Evolutionary conservation across 2,329 filamentous ascomycete species (phyloP), one percentile per base, ranked within the genome.

Genomic region (Cercospora sp.): DNA sequence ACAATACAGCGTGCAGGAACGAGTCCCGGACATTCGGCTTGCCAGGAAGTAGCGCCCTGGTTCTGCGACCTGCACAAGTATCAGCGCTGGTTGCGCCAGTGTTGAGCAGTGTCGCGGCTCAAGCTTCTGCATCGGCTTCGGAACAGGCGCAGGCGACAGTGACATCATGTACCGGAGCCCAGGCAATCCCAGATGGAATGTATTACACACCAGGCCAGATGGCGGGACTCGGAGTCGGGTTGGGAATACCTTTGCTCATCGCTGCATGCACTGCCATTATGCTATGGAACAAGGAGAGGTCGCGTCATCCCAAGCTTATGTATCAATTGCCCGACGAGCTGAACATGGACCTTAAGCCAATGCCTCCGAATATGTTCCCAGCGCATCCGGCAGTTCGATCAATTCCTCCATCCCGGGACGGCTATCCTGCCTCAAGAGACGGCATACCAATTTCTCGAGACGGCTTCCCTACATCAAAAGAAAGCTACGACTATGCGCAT

Each of bases 251-350:
- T 4, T 63, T 78, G 5, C 67, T 75, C 10, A 70, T 77, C 55
- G 72, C 72, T 16, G 66, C 76, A 16, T 64, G 68, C 48, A 66
- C 73, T 48, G 68, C 71, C 8, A 26, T 75, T 53, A 66, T 73
- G 57, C 45, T 75, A 12, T 68, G 63, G 61, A 64, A 60, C 71
- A 75, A 62, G 73, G 69, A 65, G 63, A 67, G 53, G 67, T 30
- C 65, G 65, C 64, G 69, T 63, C 31, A 62, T 28, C 76, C 73
- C 13, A 76, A 73, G 53, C 70, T 76, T 13, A 77, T 78, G 73
- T 79, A 78, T 66, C 73, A 73, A 33, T 68, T 77, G 1, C 77
- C 77, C 12, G 76, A 77, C 67, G 69, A 75, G 23, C 58, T 75
- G 51, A 63, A 73, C 42, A 28, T 64, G 18, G 72, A 69, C 61